Percentiles rank a stretch among this genome's conserved stretches.
Conservation (phyloP, 805 yeast genomes). For the Brettanomyces naardenensis region DNA sequence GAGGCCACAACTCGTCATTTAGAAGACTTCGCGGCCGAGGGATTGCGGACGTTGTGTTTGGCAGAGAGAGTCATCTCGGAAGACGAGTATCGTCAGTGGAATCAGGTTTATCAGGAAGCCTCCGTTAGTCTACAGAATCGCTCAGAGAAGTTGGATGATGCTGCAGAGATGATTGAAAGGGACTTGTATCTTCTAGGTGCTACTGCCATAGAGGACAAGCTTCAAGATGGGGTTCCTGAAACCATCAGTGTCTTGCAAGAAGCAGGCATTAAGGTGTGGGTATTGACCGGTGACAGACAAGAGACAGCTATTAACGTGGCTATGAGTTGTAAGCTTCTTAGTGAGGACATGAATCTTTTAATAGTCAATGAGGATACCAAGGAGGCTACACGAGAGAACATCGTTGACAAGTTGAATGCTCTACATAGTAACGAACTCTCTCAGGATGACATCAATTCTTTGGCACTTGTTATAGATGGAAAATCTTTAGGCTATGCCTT, state of each 20-base stretch:
- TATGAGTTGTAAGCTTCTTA: slow-evolving; percentile 88
- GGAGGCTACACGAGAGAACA: slow-evolving; percentile 67
- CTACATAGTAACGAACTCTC: slow-evolving; percentile 60
- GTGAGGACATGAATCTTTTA: slow-evolving; percentile 93
- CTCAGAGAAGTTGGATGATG: slow-evolving; percentile 69
- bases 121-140: slow-evolving; percentile 75
- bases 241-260: slow-evolving; percentile 91
- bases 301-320: slow-evolving; percentile 98
- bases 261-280: slow-evolving; percentile 98
- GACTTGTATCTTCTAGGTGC: slow-evolving; percentile 84
- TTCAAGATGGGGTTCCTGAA: slow-evolving; percentile 98
- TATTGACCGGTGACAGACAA: slow-evolving; percentile 95
- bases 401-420: slow-evolving; percentile 69
- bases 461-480: slow-evolving; percentile 93
- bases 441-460: slow-evolving; percentile 60
- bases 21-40: slow-evolving; percentile 96
- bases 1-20: slow-evolving; percentile 77
- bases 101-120: slow-evolving; percentile 60
- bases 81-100: slow-evolving; percentile 71
- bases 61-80: slow-evolving; percentile 78
- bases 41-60: slow-evolving; percentile 88
- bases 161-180: slow-evolving; percentile 81
- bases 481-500: slow-evolving; percentile 82
- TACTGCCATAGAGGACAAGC: slow-evolving; percentile 95
- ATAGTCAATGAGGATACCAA: slow-evolving; percentile 81